Conservation (phyloP, 2,329 filamentous ascomycete species). For the Epichloe elymi region DNA sequence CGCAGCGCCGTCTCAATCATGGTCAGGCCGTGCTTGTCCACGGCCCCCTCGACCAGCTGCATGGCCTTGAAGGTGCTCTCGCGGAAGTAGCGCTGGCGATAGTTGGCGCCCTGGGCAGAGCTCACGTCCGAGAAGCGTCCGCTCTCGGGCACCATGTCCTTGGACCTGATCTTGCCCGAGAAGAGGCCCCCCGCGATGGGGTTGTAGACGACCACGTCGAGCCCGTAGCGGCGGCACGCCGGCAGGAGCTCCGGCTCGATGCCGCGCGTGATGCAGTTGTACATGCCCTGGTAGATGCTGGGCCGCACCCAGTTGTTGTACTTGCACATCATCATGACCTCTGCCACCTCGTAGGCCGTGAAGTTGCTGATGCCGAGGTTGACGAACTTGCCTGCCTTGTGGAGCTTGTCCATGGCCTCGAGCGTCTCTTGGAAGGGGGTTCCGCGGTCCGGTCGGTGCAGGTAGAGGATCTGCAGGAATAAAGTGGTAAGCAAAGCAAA, state of each 20-base stretch:
- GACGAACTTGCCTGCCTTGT: constrained; percentile 78
- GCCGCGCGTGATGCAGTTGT: constrained; percentile 64
- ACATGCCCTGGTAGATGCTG: constrained; percentile 80
- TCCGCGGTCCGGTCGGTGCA: constrained; percentile 37
- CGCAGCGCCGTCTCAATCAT: constrained; percentile 62
- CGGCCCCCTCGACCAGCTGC: constrained; percentile 51
- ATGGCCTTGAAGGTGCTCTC: constrained; percentile 52
- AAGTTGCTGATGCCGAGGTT: constrained; percentile 72
- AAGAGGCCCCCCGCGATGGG: constrained; percentile 75
- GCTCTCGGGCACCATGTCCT: constrained; percentile 45
- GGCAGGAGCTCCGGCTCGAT: constrained; percentile 65
- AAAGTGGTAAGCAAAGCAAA: no score
- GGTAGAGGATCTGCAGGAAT: constrained; percentile 21
- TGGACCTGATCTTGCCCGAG: constrained; percentile 63
- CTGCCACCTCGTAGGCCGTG: constrained; percentile 76
- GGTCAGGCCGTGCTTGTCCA: constrained; percentile 53
- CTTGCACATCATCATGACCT: constrained; percentile 67
- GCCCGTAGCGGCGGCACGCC: constrained; percentile 59
- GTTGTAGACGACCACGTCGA: constrained; percentile 73
- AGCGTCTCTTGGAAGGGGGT: constrained; percentile 71
- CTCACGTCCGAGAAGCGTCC: constrained; percentile 55
- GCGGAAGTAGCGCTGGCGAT: constrained; percentile 60
- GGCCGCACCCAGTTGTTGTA: constrained; percentile 72
- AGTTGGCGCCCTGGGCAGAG: constrained; percentile 39
- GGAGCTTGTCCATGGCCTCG: constrained; percentile 62